A percentile compares a stretch with the other conserved stretches of the same genome.
Conservation (phyloP, 306 rosid genomes). For the Elaeagnus macrophylla region DNA sequence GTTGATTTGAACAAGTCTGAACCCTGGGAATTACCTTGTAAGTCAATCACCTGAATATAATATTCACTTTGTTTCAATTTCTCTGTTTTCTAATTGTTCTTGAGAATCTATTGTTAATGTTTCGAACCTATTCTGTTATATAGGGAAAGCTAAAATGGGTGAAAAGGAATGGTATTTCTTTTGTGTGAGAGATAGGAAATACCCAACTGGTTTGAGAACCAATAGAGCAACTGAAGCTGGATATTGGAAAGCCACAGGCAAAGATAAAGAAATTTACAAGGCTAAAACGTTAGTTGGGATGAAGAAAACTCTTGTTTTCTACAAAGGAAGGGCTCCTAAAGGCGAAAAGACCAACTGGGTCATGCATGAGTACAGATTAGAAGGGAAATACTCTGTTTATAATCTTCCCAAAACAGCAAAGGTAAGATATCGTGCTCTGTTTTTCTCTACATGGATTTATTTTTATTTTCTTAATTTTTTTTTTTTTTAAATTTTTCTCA, state of each 20-base stretch:
- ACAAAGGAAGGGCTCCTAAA: constrained; percentile 91
- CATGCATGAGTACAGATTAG: constrained; percentile 89
- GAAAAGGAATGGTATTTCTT: constrained; percentile 94
- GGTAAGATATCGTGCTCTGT: constrained; percentile 24
- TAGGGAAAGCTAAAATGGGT: constrained; percentile 96
- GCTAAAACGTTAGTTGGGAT: constrained; percentile 81
- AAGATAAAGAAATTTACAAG: constrained; percentile 80
- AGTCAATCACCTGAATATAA: constrained; percentile 7
- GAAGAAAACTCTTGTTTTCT: constrained; percentile 94
- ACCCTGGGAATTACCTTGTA: constrained; percentile 98
- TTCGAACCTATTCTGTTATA: not conserved
- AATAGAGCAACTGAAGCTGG: constrained; percentile 94
- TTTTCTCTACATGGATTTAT: not conserved
- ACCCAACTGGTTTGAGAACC: constrained; percentile 92
- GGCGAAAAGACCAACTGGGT: constrained; percentile 94
- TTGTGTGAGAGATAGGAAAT: constrained; percentile 87
- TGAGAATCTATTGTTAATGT: not conserved
- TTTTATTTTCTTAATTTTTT: not conserved
- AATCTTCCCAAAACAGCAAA: constrained; percentile 88
- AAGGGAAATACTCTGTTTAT: constrained; percentile 64
- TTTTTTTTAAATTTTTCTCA: constrained; percentile 19
- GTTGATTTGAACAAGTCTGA: constrained; percentile 89
- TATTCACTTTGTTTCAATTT: not conserved
- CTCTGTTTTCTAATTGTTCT: not conserved
- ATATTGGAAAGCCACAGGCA: constrained; percentile 97